Percentiles rank a stretch among this genome's conserved stretches.
Conservation (phyloP, 768 basidiomycete species). For the Agaricus blazei region DNA sequence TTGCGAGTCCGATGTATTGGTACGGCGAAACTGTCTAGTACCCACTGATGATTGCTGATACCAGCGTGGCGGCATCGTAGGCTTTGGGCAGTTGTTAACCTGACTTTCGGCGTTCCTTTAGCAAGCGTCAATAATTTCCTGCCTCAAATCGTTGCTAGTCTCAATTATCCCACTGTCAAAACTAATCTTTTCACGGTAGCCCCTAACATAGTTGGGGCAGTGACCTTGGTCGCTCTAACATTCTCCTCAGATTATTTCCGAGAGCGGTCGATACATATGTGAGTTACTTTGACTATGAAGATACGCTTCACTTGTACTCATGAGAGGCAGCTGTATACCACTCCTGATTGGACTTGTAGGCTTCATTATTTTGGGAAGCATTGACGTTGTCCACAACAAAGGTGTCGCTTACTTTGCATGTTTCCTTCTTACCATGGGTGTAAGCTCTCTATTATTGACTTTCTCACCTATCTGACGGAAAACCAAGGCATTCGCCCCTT, state of each 20-base stretch:
- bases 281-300: conserved; percentile 1
- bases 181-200: conserved; percentile 52
- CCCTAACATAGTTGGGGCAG: conserved; percentile 45
- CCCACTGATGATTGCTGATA: background rate
- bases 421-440: conserved; percentile 47
- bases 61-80: conserved; percentile 12
- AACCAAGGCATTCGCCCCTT: conserved; percentile 40
- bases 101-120: conserved; percentile 42
- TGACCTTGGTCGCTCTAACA: conserved; percentile 38
- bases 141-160: conserved; percentile 41
- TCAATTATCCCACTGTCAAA: conserved; percentile 42
- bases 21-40: conserved; percentile 5
- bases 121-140: conserved; percentile 52
- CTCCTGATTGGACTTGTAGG: conserved; percentile 32
- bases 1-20: conserved; percentile 42
- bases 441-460: conserved; percentile 15
- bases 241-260: conserved; percentile 49
- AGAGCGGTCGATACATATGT: conserved; percentile 46
- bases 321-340: conserved; percentile 31
- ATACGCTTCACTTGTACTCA: conserved; percentile 1
- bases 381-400: conserved; percentile 33
- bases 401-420: conserved; percentile 49
- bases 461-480: background rate
- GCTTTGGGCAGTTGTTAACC: conserved; percentile 42
- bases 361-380: conserved; percentile 41